Base-by-base conservation (phyloP, 2,329 filamentous ascomycete genomes). In the Exophiala oligosperma region DNA sequence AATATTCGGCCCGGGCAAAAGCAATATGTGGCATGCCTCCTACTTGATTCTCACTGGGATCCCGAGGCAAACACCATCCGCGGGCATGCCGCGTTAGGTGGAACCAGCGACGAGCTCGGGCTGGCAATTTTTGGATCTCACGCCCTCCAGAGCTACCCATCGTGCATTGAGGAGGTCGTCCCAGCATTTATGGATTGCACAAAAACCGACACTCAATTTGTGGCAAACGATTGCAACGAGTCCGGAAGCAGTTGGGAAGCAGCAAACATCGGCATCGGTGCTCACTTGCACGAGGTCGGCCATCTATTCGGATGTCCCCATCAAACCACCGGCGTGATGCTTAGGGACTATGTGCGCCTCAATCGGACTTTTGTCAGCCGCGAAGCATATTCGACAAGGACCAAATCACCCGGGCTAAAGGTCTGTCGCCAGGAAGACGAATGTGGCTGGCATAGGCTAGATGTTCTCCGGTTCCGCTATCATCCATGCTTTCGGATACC, bases 51-150 rank as follows among this genome's bases (percentile, higher is more conserved):
- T 2, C 91, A 95, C 67, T 97, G 92, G 92, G 91, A 97, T 71
- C 84, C 81, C 24, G 71, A 79, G 43, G 77, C 82, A 4, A 86
- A 91, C 61, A 85, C 84, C 0, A 86, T 96, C 32, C 85, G 84
- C 21, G 91, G 87, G 12, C 92, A 97, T 72, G 91, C 91, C 2
- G 92, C 92, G 4, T 78, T 95, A n/a, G 92, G 92, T 26, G 82
- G 73, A 21, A 77, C 81, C 46, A 81, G 80, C 29, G 89, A 86
- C n/a, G 84, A 89, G 61, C 75, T 96, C 60, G 87, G 92, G 58
- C 78, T 97, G 54, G 92, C 88, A 28, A 88, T 97, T 53, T 97
- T 96, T 70, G 94, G 94, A 12, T 97, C 93, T 2, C 92, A 97
- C 69, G 89, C 87, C 68, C 79, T 97, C 62, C 91, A 97, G 69